These are phyloP conservation scores for Pythium scleroteichum DNA, from an alignment of 352 stramenopile species.

Conservation along the genomic window DNA sequence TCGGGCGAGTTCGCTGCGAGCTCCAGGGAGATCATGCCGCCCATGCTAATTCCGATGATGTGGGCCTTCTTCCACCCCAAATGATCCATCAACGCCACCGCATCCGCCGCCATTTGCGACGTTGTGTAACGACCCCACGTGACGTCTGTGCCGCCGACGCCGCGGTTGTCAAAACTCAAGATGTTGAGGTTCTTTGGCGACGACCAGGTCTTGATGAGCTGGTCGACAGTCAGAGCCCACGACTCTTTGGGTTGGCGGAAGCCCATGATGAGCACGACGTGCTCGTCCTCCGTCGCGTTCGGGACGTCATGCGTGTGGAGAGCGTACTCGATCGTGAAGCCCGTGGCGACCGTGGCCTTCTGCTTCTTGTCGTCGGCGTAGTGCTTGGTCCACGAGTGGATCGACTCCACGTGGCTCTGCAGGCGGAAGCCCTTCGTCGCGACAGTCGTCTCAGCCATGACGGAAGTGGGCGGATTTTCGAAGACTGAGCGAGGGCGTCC, in stretches of 20 bases:
- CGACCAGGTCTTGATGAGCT: conserved; percentile 18
- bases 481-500: background rate
- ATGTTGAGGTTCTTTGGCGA: conserved; percentile 35
- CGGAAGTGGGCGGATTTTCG: background rate
- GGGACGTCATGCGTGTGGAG: conserved; percentile 8
- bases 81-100: conserved; percentile 54
- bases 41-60: conserved; percentile 41
- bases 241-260: conserved; percentile 27
- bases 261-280: conserved; percentile 36
- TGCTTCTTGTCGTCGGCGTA: conserved; percentile 36
- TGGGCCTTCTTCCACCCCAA: conserved; percentile 56
- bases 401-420: conserved; percentile 44
- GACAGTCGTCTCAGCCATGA: background rate
- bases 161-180: conserved; percentile 64
- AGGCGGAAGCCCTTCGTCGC: conserved; percentile 26
- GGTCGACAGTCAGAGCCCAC: conserved; percentile 22
- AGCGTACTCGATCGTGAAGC: conserved; percentile 48
- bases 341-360: conserved; percentile 37
- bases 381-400: conserved; percentile 31
- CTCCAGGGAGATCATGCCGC: conserved; percentile 58
- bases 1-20: conserved; percentile 42
- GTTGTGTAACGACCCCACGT: conserved; percentile 62
- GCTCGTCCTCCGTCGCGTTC: conserved; percentile 20
- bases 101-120: conserved; percentile 57
- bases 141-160: conserved; percentile 43